Base-by-base conservation (phyloP, 352 stramenopile species). In the Phytopythium boreale region DNA sequence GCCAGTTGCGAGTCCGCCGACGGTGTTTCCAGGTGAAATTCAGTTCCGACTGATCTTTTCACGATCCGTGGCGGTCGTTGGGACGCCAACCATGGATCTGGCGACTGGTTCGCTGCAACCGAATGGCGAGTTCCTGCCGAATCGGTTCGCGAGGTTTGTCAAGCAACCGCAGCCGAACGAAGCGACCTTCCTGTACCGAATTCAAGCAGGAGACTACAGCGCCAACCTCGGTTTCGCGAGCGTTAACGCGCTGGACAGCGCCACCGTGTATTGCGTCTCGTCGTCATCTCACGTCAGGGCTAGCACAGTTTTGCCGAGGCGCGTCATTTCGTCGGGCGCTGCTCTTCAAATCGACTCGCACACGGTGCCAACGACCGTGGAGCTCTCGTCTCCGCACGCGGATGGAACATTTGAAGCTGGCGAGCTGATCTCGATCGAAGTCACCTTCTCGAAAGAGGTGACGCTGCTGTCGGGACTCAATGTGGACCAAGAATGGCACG, bases 31-130 rank as follows among this genome's bases (percentile, higher is more conserved):
- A 4, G 84, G 84, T 1, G 81, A 93, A 47, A 89, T 93, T 55
- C 66, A 86, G 1, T 92, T 93, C 56, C 71, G 80, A 17, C 4
- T 92, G 10, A 66, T 85, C 11, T 93, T 90, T 63, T 89, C 79
- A 26, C 72, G 80, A 4, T 46, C 79, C 0, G 79, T 93, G 2
- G 64, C 64, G 11, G 75, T 93, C 3, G 56, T 80, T 20, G 81
- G 71, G 2, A 58, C 65, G 0, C 81, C 82, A 8, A 77, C 70
- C 2, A 64, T 90, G 2, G 79, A 88, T 20, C 64, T 93, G 20
- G 81, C 79, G 1, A 92, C 84, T 0, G 82, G 82, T 0, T 88
- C 77, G 5, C 55, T 87, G 2, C 79, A 75, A 36, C 56, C 70
- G 8, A 89, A 72, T 34, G 80, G 82, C 0, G 29, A 72, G 0